Evolutionary conservation across 805 yeast species (phyloP).

Genomic region (Ogataea neopini): DNA sequence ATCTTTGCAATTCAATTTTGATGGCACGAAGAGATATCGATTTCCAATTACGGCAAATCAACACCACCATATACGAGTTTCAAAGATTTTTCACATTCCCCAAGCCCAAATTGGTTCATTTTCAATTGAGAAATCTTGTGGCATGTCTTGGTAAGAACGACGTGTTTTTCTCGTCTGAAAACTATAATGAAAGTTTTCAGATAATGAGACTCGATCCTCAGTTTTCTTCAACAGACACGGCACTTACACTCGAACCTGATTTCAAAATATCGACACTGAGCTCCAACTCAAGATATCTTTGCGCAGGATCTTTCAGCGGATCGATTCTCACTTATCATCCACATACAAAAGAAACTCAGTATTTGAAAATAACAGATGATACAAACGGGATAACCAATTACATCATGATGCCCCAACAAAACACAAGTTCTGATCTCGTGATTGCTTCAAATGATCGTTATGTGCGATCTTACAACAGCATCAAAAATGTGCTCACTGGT

Average conservation of each 20-base stretch:
- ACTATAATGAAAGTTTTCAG: constrained; percentile 27
- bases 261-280: constrained; percentile 50
- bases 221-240: constrained; percentile 23
- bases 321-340: constrained; percentile 44
- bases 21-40: constrained; percentile 22
- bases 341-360: constrained; percentile 32
- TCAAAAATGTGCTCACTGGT: constrained; percentile 20
- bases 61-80: constrained; percentile 39
- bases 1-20: constrained; percentile 26
- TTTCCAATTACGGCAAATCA: constrained; percentile 25
- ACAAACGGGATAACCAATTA: constrained; percentile 56
- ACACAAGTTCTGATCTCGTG: constrained; percentile 31
- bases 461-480: constrained; percentile 44
- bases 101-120: constrained; percentile 53
- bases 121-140: constrained; percentile 56
- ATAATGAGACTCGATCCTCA: constrained; percentile 25
- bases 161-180: constrained; percentile 27
- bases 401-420: constrained; percentile 37
- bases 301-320: constrained; percentile 58
- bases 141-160: constrained; percentile 37
- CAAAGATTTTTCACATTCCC: constrained; percentile 43
- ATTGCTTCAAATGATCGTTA: constrained; percentile 53
- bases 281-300: constrained; percentile 42
- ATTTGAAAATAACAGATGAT: constrained; percentile 42
- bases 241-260: constrained; percentile 14